These are phyloP conservation scores for Stachybotrys echinatus DNA, from an alignment of 2,329 filamentous ascomycete species.

Conservation along the genomic window DNA sequence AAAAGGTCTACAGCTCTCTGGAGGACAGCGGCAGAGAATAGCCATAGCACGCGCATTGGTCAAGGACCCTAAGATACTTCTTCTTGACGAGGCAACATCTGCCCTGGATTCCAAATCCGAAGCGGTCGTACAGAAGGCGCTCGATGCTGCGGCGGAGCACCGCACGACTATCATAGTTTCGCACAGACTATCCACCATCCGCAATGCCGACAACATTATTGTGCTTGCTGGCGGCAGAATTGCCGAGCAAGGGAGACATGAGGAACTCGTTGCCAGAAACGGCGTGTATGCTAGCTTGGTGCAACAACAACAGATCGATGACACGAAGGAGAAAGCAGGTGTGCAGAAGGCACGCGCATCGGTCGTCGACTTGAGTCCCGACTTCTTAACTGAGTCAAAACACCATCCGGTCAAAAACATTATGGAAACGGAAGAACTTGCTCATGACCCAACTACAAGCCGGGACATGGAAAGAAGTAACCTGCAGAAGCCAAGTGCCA, in stretches of 20 bases:
- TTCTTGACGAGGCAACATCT: constrained; percentile 63
- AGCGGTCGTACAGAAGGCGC: constrained; percentile 43
- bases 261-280: constrained; percentile 31
- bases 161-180: constrained; percentile 59
- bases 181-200: constrained; percentile 48
- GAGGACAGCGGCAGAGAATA: constrained; percentile 62
- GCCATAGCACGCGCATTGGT: constrained; percentile 48
- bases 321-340: neutral
- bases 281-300: constrained; percentile 2
- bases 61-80: constrained; percentile 44
- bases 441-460: neutral
- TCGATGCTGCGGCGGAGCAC: constrained; percentile 43
- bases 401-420: neutral
- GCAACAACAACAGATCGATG: constrained; percentile 1
- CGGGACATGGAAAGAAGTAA: neutral
- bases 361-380: neutral
- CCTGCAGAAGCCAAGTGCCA: neutral
- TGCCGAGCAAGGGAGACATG: constrained; percentile 54
- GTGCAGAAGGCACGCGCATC: neutral
- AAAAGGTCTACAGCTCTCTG: constrained; percentile 55
- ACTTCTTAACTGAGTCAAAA: neutral
- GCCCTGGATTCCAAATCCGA: constrained; percentile 34
- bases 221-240: constrained; percentile 49
- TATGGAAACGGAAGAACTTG: neutral
- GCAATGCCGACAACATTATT: constrained; percentile 54